phyloP scores from a whole-genome alignment of 768 basidiomycete species.

The Stropharia rugosoannulata region DNA sequence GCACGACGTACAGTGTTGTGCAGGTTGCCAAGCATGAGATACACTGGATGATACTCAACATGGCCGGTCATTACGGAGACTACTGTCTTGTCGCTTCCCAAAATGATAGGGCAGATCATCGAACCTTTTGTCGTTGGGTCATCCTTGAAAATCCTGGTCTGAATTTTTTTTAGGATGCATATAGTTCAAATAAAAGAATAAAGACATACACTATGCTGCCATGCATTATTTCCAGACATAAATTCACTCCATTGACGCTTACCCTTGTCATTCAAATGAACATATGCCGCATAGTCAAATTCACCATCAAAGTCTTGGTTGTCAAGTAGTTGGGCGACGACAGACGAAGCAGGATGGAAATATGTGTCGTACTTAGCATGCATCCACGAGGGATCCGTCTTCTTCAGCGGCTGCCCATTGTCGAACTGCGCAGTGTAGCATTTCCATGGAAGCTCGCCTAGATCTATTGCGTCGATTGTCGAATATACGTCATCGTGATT shows the following conservation, averaged over 20 bases:
- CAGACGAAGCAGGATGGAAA: conserved; percentile 25
- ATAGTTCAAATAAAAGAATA: not conserved
- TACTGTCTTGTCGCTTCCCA: conserved; percentile 6
- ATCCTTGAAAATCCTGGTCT: not conserved
- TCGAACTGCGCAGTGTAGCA: conserved; percentile 26
- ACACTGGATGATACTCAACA: not conserved
- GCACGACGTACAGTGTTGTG: not conserved
- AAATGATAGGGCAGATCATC: conserved; percentile 12
- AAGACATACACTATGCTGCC: conserved; percentile 27
- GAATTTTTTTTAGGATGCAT: not conserved
- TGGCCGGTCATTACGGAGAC: not conserved
- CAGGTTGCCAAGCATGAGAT: not conserved
- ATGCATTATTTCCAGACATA: conserved; percentile 27
- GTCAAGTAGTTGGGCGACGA: conserved; percentile 23
- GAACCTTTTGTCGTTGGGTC: not conserved
- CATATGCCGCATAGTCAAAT: conserved; percentile 24
- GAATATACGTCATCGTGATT: not conserved
- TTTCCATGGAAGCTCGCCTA: conserved; percentile 35
- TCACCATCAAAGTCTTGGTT: conserved; percentile 30
- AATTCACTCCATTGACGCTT: conserved; percentile 30
- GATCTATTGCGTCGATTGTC: not conserved
- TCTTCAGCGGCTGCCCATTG: conserved; percentile 7
- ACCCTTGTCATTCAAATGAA: conserved; percentile 11
- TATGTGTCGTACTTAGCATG: conserved; percentile 25
- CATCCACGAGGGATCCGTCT: not conserved